Evolutionary conservation across 2,329 filamentous ascomycete genomes (phyloP), one percentile per base, ranked within the genome.

Genomic region (Exophiala phaeomuriformis): DNA sequence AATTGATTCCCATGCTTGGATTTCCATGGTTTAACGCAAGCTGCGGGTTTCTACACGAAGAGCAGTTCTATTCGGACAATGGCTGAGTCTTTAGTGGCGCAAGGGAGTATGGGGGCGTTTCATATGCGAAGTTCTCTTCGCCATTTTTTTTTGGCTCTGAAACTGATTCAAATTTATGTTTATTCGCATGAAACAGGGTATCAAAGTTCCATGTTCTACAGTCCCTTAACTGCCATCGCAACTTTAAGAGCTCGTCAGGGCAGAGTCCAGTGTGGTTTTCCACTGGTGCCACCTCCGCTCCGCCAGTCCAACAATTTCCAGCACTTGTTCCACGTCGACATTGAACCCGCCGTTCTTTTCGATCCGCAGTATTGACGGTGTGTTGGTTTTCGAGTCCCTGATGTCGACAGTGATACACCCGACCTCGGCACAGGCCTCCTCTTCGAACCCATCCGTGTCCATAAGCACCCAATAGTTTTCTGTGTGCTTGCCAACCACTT

Each of bases 361-460:
- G 57, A 97, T 77, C 47, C 79, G 81, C 60, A 88, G 63, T 12
- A 95, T 75, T 33, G 68, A 67, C 8, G 66, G 64, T 63, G 77
- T 78, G 2, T 75, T 77, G 47, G 75, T 71, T 1, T 74, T 78
- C n/a, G 56, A 66, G 64, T 60, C 51, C 12, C 39, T 27, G 41
- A 73, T 74, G 66, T 91, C 86, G n/a, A 95, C 81, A 46, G 93
- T 83, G 33, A 95, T 73, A 2, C 84, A 90, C n/a, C 93, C 75
- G n/a, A 72, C 79, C 75, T 98, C 93, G 57, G 83, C 77, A 66
- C 89, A 95, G 41, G 95, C 71, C 5, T 79, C 81, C 72, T 97
- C 93, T 72, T 98, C 93, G 62, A 95, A 85, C 27, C 83, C 81
- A 72, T 98, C 93, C 2, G 89, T 89, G 71, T 98, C 93, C 4